Evolutionary conservation across 192 early-diverging fungal genomes (phyloP).

Genomic region (Coemansia aciculifera): DNA sequence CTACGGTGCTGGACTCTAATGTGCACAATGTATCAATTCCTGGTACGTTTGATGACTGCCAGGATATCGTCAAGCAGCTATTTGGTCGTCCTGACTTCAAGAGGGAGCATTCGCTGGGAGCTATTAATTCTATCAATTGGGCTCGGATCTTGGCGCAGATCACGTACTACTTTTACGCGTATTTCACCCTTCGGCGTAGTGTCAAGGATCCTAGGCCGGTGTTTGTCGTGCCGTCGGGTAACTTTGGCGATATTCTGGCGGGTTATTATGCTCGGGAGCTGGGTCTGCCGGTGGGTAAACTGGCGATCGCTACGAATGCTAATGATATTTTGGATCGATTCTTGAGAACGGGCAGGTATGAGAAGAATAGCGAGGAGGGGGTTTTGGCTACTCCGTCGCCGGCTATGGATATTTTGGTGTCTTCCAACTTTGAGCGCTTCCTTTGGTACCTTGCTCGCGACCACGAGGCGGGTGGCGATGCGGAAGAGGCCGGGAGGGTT

Average conservation of each 20-base stretch:
- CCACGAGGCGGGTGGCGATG: slow-evolving; percentile 44
- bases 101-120: slow-evolving; percentile 75
- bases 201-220: slow-evolving; percentile 6
- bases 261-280: slow-evolving; percentile 89
- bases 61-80: slow-evolving; percentile 90
- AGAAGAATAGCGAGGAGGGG: slow-evolving; percentile 64
- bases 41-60: slow-evolving; percentile 98
- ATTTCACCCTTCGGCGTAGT: slow-evolving; percentile 64
- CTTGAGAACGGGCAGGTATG: slow-evolving; percentile 78
- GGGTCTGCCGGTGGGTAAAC: slow-evolving; percentile 82
- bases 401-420: slow-evolving; percentile 97
- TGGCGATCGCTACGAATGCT: slow-evolving; percentile 93
- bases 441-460: slow-evolving; percentile 87
- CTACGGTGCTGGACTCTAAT: slow-evolving; percentile 88
- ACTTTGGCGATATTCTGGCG: slow-evolving; percentile 95
- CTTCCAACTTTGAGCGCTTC: slow-evolving; percentile 97
- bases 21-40: slow-evolving; percentile 91
- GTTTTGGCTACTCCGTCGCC: slow-evolving; percentile 82
- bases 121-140: slow-evolving; percentile 99
- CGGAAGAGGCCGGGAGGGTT: slow-evolving; percentile 58
- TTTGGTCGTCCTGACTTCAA: slow-evolving; percentile 81
- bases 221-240: slow-evolving; percentile 94
- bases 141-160: slow-evolving; percentile 95
- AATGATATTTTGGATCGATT: slow-evolving; percentile 98
- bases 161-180: slow-evolving; percentile 94